phyloP scores from a whole-genome alignment of 2,329 filamentous ascomycete species.

The Apiospora arundinis region DNA sequence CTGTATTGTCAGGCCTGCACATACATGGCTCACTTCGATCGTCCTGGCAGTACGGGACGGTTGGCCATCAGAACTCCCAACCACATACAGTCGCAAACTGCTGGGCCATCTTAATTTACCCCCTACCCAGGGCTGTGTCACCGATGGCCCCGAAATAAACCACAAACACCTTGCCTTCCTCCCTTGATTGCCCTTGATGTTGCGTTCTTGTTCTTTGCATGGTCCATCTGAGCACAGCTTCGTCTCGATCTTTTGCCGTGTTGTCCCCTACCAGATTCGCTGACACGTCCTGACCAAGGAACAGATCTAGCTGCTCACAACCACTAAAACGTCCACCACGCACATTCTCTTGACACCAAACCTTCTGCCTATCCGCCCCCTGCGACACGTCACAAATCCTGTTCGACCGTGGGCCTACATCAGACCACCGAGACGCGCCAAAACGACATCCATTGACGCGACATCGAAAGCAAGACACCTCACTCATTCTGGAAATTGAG shows the following conservation, averaged over 20 bases:
- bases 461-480: not conserved
- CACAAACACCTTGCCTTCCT: not conserved
- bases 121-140: constrained; percentile 13
- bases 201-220: not conserved
- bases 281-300: constrained; percentile 1
- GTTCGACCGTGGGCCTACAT: not conserved
- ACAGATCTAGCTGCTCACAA: not conserved
- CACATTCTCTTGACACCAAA: constrained; percentile 1
- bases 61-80: not conserved
- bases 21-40: constrained; percentile 1
- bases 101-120: not conserved
- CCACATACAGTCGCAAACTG: constrained; percentile 4
- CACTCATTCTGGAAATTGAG: constrained; percentile 17
- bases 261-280: not conserved
- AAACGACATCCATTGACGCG: constrained; percentile 5
- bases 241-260: not conserved
- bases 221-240: not conserved
- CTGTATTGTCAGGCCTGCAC: not conserved
- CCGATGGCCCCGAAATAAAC: constrained; percentile 11
- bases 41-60: not conserved
- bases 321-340: not conserved
- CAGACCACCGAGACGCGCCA: not conserved
- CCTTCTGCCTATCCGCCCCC: not conserved
- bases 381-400: not conserved
- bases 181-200: constrained; percentile 12